These are phyloP conservation scores for Xylariaceae sp. DNA, from an alignment of 2,329 filamentous ascomycete species.

Conservation along the genomic window DNA sequence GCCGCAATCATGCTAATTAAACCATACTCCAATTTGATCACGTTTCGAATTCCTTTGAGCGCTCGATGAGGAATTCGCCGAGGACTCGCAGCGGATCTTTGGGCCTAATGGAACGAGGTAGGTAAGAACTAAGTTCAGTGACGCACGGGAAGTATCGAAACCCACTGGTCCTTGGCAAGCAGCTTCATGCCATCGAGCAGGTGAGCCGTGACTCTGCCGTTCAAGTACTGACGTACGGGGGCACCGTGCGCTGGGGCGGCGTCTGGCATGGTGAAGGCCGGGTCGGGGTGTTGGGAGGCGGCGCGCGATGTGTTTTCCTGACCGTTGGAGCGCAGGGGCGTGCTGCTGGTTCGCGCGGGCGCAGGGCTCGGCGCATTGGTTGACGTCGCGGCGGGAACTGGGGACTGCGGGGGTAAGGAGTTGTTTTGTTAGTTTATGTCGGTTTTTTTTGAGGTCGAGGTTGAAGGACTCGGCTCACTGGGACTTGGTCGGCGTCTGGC, in stretches of 20 bases:
- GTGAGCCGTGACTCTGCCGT: constrained; percentile 63
- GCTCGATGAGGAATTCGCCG: constrained; percentile 66
- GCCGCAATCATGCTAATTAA: constrained; percentile 22
- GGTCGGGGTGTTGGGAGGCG: constrained; percentile 54
- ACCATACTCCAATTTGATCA: constrained; percentile 1
- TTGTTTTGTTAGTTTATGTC: background rate
- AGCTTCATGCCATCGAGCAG: constrained; percentile 72
- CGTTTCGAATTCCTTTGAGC: constrained; percentile 60
- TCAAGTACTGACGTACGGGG: constrained; percentile 66
- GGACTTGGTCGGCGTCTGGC: constrained; percentile 42
- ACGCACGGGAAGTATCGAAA: constrained; percentile 19
- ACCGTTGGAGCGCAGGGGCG: constrained; percentile 40
- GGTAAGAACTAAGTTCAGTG: constrained; percentile 1
- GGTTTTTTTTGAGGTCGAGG: too few species aligned
- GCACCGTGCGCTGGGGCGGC: constrained; percentile 63
- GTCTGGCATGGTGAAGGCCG: constrained; percentile 51
- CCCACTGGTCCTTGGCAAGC: constrained; percentile 66
- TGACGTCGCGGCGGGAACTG: constrained; percentile 31
- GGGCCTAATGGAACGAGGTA: constrained; percentile 45
- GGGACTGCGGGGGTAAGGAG: constrained; percentile 34
- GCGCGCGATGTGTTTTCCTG: constrained; percentile 49
- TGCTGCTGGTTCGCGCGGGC: constrained; percentile 46
- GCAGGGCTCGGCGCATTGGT: constrained; percentile 39
- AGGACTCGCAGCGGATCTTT: constrained; percentile 64
- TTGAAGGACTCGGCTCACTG: constrained; percentile 30